Percentiles rank a stretch among this genome's conserved stretches.
Conservation (phyloP, 257 asterid genomes). For the Ehretia macrophylla region DNA sequence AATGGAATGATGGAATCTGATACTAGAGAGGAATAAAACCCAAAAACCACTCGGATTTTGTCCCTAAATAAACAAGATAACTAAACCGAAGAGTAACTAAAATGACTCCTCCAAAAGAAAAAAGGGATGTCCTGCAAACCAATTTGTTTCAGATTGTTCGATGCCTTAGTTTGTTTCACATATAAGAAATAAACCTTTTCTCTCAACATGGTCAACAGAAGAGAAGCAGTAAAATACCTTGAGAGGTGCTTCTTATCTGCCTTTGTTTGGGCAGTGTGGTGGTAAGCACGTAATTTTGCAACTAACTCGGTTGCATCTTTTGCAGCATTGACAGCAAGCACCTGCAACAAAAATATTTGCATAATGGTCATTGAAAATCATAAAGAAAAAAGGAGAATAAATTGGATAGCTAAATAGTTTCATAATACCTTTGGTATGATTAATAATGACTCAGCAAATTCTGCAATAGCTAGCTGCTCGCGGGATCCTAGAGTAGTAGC, state of each 20-base stretch:
- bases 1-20: no score
- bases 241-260: constrained; percentile 90
- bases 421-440: constrained; percentile 80
- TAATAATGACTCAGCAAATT: constrained; percentile 84
- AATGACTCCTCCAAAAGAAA: no score
- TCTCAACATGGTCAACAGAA: background rate
- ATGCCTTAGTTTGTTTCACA: no score
- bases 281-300: constrained; percentile 83
- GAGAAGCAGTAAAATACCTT: constrained; percentile 38
- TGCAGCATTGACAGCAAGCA: constrained; percentile 98
- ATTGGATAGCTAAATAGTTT: constrained; percentile 7
- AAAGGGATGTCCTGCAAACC: no score
- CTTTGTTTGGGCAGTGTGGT: constrained; percentile 90
- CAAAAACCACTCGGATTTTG: no score
- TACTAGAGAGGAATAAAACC: no score
- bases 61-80: no score
- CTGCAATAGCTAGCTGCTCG: constrained; percentile 98
- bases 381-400: background rate
- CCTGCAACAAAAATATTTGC: constrained; percentile 40
- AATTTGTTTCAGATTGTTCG: no score
- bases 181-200: background rate
- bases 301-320: constrained; percentile 97
- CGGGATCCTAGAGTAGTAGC: constrained; percentile 96
- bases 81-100: no score
- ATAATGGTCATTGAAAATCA: background rate